phyloP scores from a whole-genome alignment of 768 basidiomycete species.

The Lactarius tabidus region DNA sequence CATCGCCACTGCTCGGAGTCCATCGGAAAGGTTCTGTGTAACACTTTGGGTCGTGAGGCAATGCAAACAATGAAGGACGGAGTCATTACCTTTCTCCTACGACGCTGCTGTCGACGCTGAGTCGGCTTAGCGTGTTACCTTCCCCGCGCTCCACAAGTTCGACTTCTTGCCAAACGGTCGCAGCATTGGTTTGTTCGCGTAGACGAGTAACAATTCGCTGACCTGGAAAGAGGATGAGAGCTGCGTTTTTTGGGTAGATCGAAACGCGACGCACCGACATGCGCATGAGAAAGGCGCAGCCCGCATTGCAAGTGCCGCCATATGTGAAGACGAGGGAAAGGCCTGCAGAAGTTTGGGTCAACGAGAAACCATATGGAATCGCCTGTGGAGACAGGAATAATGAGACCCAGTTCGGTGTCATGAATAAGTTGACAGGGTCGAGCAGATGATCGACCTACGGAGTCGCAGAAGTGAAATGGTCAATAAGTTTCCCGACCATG shows the following conservation, averaged over 20 bases:
- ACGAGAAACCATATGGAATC: constrained; percentile 78
- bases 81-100: constrained; percentile 80
- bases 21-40: constrained; percentile 77
- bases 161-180: constrained; percentile 85
- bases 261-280: constrained; percentile 55
- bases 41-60: constrained; percentile 40
- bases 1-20: constrained; percentile 81
- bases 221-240: constrained; percentile 37
- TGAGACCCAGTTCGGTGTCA: neutral
- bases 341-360: constrained; percentile 74
- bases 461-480: constrained; percentile 75
- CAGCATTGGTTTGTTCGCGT: constrained; percentile 75
- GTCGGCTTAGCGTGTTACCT: constrained; percentile 87
- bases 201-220: constrained; percentile 89
- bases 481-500: constrained; percentile 90
- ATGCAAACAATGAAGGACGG: neutral
- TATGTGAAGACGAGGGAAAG: constrained; percentile 75
- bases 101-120: constrained; percentile 88
- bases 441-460: constrained; percentile 42
- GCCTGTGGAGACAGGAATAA: constrained; percentile 3
- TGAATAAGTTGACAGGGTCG: neutral
- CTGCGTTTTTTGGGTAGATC: neutral
- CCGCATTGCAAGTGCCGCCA: constrained; percentile 86
- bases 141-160: constrained; percentile 91
- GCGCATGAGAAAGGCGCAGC: constrained; percentile 80